These are phyloP conservation scores for Ceratobasidium sp. DNA, from an alignment of 1,284 basidiomycete genomes.

Conservation along the genomic window DNA sequence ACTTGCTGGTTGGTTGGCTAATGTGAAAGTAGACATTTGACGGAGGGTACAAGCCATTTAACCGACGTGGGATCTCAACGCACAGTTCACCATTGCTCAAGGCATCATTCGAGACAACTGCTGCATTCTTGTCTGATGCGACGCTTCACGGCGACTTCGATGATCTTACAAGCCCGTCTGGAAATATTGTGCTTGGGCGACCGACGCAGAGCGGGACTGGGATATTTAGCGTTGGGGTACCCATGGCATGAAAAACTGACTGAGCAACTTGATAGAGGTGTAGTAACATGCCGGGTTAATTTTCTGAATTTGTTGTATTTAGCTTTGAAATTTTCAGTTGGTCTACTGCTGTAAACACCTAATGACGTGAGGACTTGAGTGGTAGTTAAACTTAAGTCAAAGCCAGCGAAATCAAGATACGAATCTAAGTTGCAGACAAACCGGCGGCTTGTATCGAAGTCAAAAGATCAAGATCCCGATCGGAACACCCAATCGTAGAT, in stretches of 20 bases:
- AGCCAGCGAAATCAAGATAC: too few species aligned
- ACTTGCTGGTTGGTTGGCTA: slow-evolving; percentile 31
- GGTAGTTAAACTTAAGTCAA: background rate
- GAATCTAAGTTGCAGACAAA: too few species aligned
- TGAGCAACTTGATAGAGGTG: background rate
- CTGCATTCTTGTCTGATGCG: slow-evolving; percentile 94
- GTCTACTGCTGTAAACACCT: background rate
- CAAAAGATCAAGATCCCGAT: background rate
- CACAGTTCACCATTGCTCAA: slow-evolving; percentile 95
- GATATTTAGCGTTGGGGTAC: slow-evolving; percentile 65
- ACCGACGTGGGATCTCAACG: slow-evolving; percentile 92
- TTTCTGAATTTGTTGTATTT: background rate
- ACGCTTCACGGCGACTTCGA: slow-evolving; percentile 96
- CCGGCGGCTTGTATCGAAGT: background rate
- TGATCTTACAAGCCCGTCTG: slow-evolving; percentile 87
- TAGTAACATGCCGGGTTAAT: background rate
- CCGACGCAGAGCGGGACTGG: slow-evolving; percentile 89
- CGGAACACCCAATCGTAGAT: too few species aligned
- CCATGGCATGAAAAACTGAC: background rate
- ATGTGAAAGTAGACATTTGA: slow-evolving; percentile 82
- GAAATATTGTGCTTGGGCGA: slow-evolving; percentile 91
- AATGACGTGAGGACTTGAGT: too few species aligned
- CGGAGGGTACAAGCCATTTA: slow-evolving; percentile 98
- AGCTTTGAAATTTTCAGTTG: background rate
- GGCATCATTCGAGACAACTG: slow-evolving; percentile 97